Base-by-base conservation (phyloP, 2,329 filamentous ascomycete genomes). In the Ceratocystiopsis sp. region DNA sequence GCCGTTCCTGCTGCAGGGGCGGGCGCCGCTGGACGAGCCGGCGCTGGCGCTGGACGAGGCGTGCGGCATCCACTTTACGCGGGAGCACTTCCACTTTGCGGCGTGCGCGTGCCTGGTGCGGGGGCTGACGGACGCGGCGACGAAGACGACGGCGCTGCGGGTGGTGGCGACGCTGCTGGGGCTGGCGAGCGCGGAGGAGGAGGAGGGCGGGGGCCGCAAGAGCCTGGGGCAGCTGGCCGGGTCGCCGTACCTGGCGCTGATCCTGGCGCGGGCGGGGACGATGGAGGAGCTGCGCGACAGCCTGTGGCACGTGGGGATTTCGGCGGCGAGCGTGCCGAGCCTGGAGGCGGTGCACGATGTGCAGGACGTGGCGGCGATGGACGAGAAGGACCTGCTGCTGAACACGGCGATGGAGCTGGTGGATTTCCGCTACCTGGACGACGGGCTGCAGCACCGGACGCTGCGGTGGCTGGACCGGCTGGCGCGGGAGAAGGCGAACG, bases 81-180 rank as follows among this genome's bases (percentile, higher is more conserved):
- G 61, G 7, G 73, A 80, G 15, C 76, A 69, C 46, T 82, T 82
- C 54, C 77, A 81, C 52, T 77, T 75, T 50, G 76, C 78, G 0
- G 68, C 79, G 1, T 78, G 73, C 50, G 75, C 75, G 15, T 76
- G 73, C 48, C 61, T 82, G 4, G 69, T 75, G 3, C 69, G 78
- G 37, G 78, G 77, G 1, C 63, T 81, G 14, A 75, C 74, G 0
- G 76, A 80, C 49, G 69, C 70, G 2, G 63, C 68, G 35, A 81
- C 77, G 10, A 73, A 71, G 50, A 55, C 66, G 12, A 70, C 69
- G 14, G 68, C 75, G 3, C 65, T 79, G 41, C 66, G 73, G 17
- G 73, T 80, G 4, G 56, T 82, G 8, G 71, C 72, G 1, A 73
- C 73, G 0, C 78, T 81, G 47, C 56, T 81, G 1, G 69, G 74